Conservation (phyloP, 1,284 basidiomycete genomes). For the Vanrija humicola region DNA sequence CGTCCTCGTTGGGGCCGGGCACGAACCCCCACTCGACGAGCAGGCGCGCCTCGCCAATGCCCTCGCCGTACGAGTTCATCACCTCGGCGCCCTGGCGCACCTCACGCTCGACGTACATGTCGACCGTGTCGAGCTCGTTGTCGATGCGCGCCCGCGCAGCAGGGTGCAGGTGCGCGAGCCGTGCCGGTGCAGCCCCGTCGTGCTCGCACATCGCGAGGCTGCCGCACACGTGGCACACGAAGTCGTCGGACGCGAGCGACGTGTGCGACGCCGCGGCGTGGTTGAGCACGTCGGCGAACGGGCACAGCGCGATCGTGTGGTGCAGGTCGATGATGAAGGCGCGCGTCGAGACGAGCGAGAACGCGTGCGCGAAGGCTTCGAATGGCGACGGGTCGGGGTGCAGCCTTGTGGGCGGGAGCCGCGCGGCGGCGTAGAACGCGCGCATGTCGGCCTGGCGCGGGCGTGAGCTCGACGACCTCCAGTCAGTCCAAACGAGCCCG, state of each 20-base stretch:
- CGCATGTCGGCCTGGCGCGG: conserved; percentile 27
- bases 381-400: conserved; percentile 45
- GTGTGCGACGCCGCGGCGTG: conserved; percentile 51
- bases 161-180: conserved; percentile 29
- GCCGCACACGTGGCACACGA: conserved; percentile 78
- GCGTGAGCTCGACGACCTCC: background rate
- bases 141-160: conserved; percentile 9
- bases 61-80: conserved; percentile 79
- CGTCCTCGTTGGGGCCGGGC: conserved; percentile 13
- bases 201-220: conserved; percentile 68
- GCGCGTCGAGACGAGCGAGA: conserved; percentile 75
- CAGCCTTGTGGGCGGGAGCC: conserved; percentile 25
- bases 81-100: conserved; percentile 57
- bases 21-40: conserved; percentile 70
- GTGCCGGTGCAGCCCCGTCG: conserved; percentile 50
- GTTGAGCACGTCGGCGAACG: conserved; percentile 87
- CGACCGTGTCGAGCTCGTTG: conserved; percentile 32
- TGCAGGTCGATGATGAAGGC: conserved; percentile 83
- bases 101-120: conserved; percentile 40
- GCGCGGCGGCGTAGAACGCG: conserved; percentile 26
- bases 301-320: conserved; percentile 80
- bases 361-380: conserved; percentile 63
- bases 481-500: too few relatives aligned
- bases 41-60: conserved; percentile 65
- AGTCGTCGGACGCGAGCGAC: conserved; percentile 64